These are phyloP conservation scores for Plasmopara halstedii DNA, from an alignment of 352 stramenopile species.

Conservation along the genomic window DNA sequence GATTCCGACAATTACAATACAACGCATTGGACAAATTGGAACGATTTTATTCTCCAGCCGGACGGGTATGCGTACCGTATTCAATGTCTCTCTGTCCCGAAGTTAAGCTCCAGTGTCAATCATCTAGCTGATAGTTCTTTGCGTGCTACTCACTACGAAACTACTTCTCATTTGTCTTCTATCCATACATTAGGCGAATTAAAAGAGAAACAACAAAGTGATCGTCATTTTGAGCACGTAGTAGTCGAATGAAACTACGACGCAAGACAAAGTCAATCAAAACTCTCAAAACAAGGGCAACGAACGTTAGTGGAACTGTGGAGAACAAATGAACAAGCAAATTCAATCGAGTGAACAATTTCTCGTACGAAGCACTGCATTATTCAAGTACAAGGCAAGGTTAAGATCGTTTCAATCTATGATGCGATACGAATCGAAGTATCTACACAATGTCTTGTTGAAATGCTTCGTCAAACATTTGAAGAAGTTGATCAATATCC, in stretches of 20 bases:
- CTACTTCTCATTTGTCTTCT: background rate
- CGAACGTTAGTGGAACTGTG: conserved; percentile 42
- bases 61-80: conserved; percentile 25
- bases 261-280: conserved; percentile 4
- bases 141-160: background rate
- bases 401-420: background rate
- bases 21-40: conserved; percentile 28
- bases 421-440: background rate
- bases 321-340: background rate
- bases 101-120: background rate
- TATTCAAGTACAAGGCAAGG: background rate
- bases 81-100: background rate
- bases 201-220: conserved; percentile 5
- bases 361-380: background rate
- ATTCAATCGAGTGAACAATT: background rate
- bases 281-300: conserved; percentile 15
- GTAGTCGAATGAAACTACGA: conserved; percentile 10
- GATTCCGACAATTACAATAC: background rate
- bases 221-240: conserved; percentile 1
- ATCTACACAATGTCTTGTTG: conserved; percentile 46
- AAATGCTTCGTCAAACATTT: conserved; percentile 60
- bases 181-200: background rate
- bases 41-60: conserved; percentile 22
- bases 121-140: background rate
- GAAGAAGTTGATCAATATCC: conserved; percentile 66